Conservation (phyloP, 768 basidiomycete genomes). For the Pulveroboletus sp. region DNA sequence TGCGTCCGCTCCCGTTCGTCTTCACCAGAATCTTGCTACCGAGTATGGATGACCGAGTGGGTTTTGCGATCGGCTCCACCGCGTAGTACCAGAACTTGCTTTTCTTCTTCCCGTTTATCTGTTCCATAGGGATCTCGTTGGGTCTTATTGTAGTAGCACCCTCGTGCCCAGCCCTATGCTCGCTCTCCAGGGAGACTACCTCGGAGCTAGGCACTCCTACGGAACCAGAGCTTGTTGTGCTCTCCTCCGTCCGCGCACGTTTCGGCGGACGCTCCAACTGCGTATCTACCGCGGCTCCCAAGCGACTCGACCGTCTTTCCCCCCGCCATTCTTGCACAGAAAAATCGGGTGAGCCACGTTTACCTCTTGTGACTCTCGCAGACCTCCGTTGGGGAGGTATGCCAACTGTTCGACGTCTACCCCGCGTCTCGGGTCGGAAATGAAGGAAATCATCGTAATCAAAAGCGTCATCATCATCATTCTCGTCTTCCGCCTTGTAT, state of each 20-base stretch:
- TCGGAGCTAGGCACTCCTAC: slow-evolving; percentile 28
- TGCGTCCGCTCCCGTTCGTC: slow-evolving; percentile 22
- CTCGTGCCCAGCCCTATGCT: slow-evolving; percentile 45
- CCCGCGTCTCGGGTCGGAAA: slow-evolving; percentile 40
- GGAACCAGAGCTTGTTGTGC: slow-evolving; percentile 50
- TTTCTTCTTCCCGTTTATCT: slow-evolving; percentile 74
- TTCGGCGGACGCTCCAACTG: slow-evolving; percentile 54
- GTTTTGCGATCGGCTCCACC: slow-evolving; percentile 58
- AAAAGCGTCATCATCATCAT: slow-evolving; percentile 56
- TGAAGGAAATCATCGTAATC: slow-evolving; percentile 38
- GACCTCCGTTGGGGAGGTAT: slow-evolving; percentile 46
- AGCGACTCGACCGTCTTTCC: slow-evolving; percentile 65
- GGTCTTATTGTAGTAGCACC: slow-evolving; percentile 67
- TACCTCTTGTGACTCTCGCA: slow-evolving; percentile 46
- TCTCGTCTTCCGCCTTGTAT: slow-evolving; percentile 60
- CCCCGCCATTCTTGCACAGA: slow-evolving; percentile 62
- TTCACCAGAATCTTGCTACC: slow-evolving; percentile 12
- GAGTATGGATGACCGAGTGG: slow-evolving; percentile 13
- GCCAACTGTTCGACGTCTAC: slow-evolving; percentile 37
- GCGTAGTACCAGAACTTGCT: slow-evolving; percentile 90
- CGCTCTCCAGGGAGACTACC: slow-evolving; percentile 25
- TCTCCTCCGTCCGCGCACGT: slow-evolving; percentile 76
- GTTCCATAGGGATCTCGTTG: slow-evolving; percentile 69
- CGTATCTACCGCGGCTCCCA: slow-evolving; percentile 52
- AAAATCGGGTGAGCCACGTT: slow-evolving; percentile 47